phyloP scores from a whole-genome alignment of 2,329 filamentous ascomycete genomes.

The Fusarium sp. region DNA sequence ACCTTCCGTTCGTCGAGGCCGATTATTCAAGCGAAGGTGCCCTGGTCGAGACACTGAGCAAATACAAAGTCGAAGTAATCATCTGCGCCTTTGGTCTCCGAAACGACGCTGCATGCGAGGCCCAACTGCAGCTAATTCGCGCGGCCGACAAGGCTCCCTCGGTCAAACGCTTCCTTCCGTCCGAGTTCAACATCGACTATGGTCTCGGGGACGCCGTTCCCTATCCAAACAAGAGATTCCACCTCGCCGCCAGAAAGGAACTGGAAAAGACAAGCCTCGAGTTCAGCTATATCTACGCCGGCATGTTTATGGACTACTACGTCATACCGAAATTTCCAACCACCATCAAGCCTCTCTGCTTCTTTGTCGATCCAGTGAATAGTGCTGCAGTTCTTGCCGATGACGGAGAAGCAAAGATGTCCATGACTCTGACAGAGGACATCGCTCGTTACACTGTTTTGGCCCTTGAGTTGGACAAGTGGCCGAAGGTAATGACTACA shows the following conservation, averaged over 20 bases:
- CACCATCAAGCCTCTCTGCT: conserved; percentile 48
- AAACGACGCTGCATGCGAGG: conserved; percentile 47
- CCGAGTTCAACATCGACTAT: conserved; percentile 58
- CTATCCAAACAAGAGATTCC: conserved; percentile 53
- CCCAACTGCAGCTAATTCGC: conserved; percentile 53
- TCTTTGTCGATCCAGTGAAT: conserved; percentile 50
- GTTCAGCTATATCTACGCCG: conserved; percentile 54
- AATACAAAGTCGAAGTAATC: conserved; percentile 48
- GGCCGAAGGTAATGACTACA: conserved; percentile 50
- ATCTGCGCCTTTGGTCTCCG: conserved; percentile 55
- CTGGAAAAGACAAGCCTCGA: conserved; percentile 53
- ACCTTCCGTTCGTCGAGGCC: conserved; percentile 23
- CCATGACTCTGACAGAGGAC: conserved; percentile 52
- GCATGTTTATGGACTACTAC: conserved; percentile 58
- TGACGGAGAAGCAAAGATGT: conserved; percentile 52
- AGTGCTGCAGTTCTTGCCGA: conserved; percentile 49
- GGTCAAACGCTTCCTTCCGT: conserved; percentile 56
- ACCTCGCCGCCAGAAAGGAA: conserved; percentile 47
- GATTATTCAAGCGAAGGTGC: conserved; percentile 48
- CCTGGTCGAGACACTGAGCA: conserved; percentile 39
- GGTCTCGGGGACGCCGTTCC: conserved; percentile 51
- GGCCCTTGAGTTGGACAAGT: conserved; percentile 50
- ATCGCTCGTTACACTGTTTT: conserved; percentile 50
- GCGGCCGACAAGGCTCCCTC: conserved; percentile 50
- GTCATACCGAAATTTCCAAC: conserved; percentile 48